A percentile compares a stretch with the other conserved stretches of the same genome.
These are phyloP conservation scores for Diaporthe citriasiana DNA, from an alignment of 2,329 filamentous ascomycete species.

Conservation along the genomic window DNA sequence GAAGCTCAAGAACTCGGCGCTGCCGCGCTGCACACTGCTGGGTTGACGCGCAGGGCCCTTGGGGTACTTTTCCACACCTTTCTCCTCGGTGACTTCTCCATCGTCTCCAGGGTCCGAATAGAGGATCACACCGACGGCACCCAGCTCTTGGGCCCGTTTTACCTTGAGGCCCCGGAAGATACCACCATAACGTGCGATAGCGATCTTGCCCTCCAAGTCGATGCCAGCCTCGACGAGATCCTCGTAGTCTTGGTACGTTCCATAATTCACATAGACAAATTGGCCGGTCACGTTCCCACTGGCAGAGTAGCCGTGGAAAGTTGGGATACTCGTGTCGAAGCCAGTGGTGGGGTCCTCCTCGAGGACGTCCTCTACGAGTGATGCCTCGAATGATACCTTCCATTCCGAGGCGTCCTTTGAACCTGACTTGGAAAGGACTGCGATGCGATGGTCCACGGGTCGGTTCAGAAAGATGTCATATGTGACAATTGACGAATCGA, in stretches of 20 bases:
- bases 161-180: slow-evolving; percentile 87
- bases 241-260: slow-evolving; percentile 80
- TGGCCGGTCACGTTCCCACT: slow-evolving; percentile 81
- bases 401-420: slow-evolving; percentile 57
- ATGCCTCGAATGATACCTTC: slow-evolving; percentile 82
- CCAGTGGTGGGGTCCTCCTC: slow-evolving; percentile 85
- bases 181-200: slow-evolving; percentile 80
- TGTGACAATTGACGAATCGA: slow-evolving; percentile 73
- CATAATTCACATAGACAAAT: slow-evolving; percentile 84
- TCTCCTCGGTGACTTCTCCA: slow-evolving; percentile 79
- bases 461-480: slow-evolving; percentile 88
- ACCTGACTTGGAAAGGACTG: slow-evolving; percentile 68
- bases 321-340: slow-evolving; percentile 79
- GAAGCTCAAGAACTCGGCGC: slow-evolving; percentile 77
- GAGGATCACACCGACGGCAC: slow-evolving; percentile 79
- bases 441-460: slow-evolving; percentile 78
- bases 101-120: slow-evolving; percentile 84
- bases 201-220: slow-evolving; percentile 81
- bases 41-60: slow-evolving; percentile 82
- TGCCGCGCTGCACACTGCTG: slow-evolving; percentile 83
- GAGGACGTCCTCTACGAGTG: slow-evolving; percentile 86
- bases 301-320: slow-evolving; percentile 87
- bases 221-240: slow-evolving; percentile 78
- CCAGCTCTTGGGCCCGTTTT: slow-evolving; percentile 83
- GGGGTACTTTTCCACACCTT: slow-evolving; percentile 81